Conservation (phyloP, 306 rosid genomes). For the Chamaecrista fasciculata region DNA sequence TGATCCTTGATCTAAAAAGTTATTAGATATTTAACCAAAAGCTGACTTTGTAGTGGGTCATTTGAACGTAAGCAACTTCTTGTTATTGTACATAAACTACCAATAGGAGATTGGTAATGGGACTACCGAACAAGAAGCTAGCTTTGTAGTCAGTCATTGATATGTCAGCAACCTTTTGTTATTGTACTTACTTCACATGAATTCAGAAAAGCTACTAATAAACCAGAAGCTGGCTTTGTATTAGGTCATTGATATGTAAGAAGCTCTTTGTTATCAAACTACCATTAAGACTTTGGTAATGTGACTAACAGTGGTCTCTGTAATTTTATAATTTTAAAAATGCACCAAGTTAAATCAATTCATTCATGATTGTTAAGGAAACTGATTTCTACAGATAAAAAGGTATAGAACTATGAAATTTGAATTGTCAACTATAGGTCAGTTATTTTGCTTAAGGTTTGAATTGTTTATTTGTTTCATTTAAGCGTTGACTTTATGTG, state of each 20-base stretch:
- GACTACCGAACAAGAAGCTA: neutral
- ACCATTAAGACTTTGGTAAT: neutral
- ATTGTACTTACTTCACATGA: constrained; percentile 16
- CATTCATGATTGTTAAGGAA: constrained; percentile 16
- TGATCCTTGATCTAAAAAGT: constrained; percentile 17
- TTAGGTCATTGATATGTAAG: constrained; percentile 11
- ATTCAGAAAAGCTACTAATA: constrained; percentile 3
- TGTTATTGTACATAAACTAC: constrained; percentile 17
- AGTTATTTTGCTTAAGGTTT: constrained; percentile 18
- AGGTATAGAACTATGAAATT: constrained; percentile 24
- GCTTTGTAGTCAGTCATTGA: constrained; percentile 9
- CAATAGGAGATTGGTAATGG: neutral
- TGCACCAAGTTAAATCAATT: constrained; percentile 1
- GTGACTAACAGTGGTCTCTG: neutral
- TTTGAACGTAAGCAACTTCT: constrained; percentile 13
- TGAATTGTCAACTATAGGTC: constrained; percentile 5
- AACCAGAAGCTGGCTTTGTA: neutral
- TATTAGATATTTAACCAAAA: constrained; percentile 19
- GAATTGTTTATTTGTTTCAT: neutral
- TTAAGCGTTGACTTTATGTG: constrained; percentile 16
- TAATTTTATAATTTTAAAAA: constrained; percentile 1
- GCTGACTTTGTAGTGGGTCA: neutral
- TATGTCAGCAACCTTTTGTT: constrained; percentile 9
- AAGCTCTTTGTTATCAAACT: neutral
- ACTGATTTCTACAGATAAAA: constrained; percentile 19